Evolutionary conservation across 768 basidiomycete species (phyloP), one percentile per base, ranked within the genome.

Genomic region (Rhodotorula kratochvilovae): DNA sequence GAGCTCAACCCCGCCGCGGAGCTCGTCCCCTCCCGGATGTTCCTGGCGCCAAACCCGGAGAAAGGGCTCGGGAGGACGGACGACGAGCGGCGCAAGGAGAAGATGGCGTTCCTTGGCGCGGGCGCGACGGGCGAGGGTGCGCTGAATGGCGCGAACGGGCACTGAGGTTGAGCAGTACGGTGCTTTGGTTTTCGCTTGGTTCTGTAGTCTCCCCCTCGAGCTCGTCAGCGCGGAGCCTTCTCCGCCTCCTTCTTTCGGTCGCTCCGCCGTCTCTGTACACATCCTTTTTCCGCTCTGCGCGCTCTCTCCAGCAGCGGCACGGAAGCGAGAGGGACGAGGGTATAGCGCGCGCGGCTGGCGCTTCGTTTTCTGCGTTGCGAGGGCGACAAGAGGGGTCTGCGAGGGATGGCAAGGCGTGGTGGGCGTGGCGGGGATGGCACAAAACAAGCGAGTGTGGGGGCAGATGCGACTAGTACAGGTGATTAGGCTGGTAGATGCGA

Each of bases 1-100:
- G 75, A 77, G 36, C 78, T 83, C 61, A 83, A 83, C 77, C 82
- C 83, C 8, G 71, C 79, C 11, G 81, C 80, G 21, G 74, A 78
- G 55, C 71, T 83, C 46, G 73, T 80, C 13, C 80, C 81, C 4
- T 79, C 54, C 17, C 15, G 29, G 4, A 8, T 39, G 17, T 61
- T 63, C 62, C 50, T 63, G n/a, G 62, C 51, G 17, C 62, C 62
- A 2, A 63, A 42, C 62, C 62, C 62, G 13, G 62, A 63, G 27
- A 39, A 42, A 6, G 62, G 62, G 2, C 62, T 63, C 16, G 17
- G 27, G 35, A 39, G 31, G 36, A 54, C 62, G 15, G 62, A 63
- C 50, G 62, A 63, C 36, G 62, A 54, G 36, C 42, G 31, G 50
- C 60, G 43, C n/a, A n/a, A 19, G 10, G 25, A 31, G 29, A 61